Evolutionary conservation across 352 stramenopile genomes (phyloP).

Genomic region (Globisporangium mamillatum): DNA sequence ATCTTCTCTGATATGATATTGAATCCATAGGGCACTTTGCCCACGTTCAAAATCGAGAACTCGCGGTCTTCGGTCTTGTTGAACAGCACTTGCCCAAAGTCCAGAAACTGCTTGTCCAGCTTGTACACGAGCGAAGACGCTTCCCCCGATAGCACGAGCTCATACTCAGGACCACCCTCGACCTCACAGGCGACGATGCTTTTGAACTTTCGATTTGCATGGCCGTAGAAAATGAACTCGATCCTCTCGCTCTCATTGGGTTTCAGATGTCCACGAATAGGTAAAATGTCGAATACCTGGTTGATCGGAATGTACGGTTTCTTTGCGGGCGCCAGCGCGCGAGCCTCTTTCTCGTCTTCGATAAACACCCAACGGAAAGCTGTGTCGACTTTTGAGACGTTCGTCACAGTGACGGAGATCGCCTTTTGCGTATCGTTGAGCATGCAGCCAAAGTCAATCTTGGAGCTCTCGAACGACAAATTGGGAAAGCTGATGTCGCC

Average conservation of each 20-base stretch:
- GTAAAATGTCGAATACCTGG: constrained; percentile 94
- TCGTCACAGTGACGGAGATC: constrained; percentile 82
- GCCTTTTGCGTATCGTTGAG: constrained; percentile 95
- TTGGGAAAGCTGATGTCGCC: constrained; percentile 95
- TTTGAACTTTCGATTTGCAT: constrained; percentile 91
- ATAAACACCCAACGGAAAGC: constrained; percentile 93
- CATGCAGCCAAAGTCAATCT: constrained; percentile 93
- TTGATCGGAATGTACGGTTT: constrained; percentile 90
- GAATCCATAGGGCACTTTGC: constrained; percentile 91
- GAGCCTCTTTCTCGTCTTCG: constrained; percentile 85
- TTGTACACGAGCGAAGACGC: constrained; percentile 90
- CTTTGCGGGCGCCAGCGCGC: constrained; percentile 51
- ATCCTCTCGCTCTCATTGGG: constrained; percentile 90
- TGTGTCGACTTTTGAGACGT: constrained; percentile 89
- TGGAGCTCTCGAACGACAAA: constrained; percentile 86
- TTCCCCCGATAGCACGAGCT: constrained; percentile 86
- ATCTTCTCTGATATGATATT: constrained; percentile 45
- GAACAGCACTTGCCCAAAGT: constrained; percentile 94
- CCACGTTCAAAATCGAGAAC: constrained; percentile 90
- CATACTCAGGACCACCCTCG: constrained; percentile 92
- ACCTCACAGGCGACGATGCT: constrained; percentile 90
- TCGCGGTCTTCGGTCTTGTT: constrained; percentile 92
- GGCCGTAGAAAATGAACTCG: constrained; percentile 94
- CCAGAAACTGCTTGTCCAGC: constrained; percentile 88
- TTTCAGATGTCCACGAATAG: constrained; percentile 83